These are phyloP conservation scores for Amanita subjunquillea DNA, from an alignment of 768 basidiomycete species.

Conservation along the genomic window DNA sequence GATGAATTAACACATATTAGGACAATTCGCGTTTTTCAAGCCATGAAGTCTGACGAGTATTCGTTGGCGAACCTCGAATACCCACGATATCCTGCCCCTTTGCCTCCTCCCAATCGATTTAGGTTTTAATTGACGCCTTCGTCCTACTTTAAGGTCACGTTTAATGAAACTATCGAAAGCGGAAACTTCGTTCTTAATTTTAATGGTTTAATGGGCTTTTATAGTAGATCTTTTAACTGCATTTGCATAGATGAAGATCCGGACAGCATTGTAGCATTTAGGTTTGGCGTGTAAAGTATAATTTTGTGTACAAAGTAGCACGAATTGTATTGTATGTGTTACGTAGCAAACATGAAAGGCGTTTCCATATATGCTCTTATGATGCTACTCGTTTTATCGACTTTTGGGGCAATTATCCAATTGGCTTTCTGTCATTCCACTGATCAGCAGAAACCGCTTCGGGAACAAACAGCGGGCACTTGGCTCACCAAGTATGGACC, in stretches of 20 bases:
- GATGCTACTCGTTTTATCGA: too few species aligned
- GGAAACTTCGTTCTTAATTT: background rate
- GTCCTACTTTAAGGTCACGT: background rate
- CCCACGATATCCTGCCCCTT: constrained; percentile 13
- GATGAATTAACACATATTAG: constrained; percentile 40
- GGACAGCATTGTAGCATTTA: background rate
- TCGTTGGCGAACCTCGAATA: constrained; percentile 11
- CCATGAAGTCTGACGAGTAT: constrained; percentile 26
- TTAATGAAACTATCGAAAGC: too few species aligned
- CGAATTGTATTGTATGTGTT: background rate
- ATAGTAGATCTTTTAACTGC: background rate
- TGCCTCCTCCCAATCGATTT: background rate
- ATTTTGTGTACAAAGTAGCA: too few species aligned
- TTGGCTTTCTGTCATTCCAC: too few species aligned
- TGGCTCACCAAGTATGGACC: constrained; percentile 71
- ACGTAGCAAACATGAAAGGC: background rate
- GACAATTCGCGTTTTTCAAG: constrained; percentile 40
- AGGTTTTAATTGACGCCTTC: background rate
- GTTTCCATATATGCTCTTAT: too few species aligned
- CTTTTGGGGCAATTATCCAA: too few species aligned
- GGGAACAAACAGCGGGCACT: constrained; percentile 8
- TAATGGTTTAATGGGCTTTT: background rate
- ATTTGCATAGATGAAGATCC: constrained; percentile 3
- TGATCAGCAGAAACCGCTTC: too few species aligned
- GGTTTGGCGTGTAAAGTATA: background rate